Percentiles rank a stretch among this genome's conserved stretches.
Evolutionary conservation across 208 protist species (phyloP).

Genomic region (Crithidia brevicula): DNA sequence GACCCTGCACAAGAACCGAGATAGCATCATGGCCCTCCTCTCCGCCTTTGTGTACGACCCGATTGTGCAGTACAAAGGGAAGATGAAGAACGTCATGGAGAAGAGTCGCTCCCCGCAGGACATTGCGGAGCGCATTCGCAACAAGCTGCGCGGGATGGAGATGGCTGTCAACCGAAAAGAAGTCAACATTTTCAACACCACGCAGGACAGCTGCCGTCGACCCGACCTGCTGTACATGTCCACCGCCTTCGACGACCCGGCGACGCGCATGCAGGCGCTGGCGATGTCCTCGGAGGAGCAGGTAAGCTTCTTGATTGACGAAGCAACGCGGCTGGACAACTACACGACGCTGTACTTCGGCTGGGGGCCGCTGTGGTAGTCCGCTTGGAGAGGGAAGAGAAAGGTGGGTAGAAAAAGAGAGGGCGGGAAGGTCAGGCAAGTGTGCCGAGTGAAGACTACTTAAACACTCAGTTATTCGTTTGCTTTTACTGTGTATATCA

Average conservation of each 20-base stretch:
- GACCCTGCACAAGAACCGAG: constrained; percentile 97
- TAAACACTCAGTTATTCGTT: no score
- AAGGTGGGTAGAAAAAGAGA: not conserved
- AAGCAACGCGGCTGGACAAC: constrained; percentile 88
- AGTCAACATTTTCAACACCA: constrained; percentile 83
- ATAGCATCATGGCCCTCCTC: constrained; percentile 99
- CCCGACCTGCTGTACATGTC: constrained; percentile 92
- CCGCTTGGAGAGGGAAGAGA: not conserved
- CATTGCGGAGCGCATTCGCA: constrained; percentile 96
- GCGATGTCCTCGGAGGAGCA: constrained; percentile 72
- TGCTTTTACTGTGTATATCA: constrained; percentile 19
- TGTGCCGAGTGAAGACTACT: no score
- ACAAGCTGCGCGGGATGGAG: constrained; percentile 99
- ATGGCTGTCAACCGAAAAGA: constrained; percentile 84
- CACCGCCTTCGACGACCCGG: constrained; percentile 85
- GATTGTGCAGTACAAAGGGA: constrained; percentile 96
- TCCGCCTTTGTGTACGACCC: constrained; percentile 99
- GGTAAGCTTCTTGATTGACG: constrained; percentile 89
- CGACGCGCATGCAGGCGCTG: constrained; percentile 46
- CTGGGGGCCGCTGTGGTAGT: constrained; percentile 91
- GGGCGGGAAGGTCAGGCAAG: not conserved
- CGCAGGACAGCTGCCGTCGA: constrained; percentile 69
- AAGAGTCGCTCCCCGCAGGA: constrained; percentile 87
- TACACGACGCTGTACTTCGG: constrained; percentile 92
- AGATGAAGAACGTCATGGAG: constrained; percentile 98